Base-by-base conservation (phyloP, 1,139 yeast species). In the Suhomyces anneliseae region DNA sequence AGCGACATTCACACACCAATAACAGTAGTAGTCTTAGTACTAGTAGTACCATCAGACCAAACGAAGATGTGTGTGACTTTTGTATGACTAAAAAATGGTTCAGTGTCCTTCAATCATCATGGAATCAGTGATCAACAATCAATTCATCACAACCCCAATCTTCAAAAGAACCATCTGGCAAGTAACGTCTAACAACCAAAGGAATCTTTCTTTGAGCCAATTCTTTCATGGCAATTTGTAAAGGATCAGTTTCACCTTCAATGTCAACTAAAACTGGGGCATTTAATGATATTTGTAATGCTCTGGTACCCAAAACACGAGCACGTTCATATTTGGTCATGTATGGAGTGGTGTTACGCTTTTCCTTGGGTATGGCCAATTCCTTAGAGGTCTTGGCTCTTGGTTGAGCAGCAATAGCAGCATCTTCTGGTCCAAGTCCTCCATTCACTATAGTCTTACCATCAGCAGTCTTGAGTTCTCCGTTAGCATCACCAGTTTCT, bases 141-240 rank as follows among this genome's bases (percentile, higher is more conserved):
- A 93, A 80, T 72, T 93, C 99, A 68, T 93, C 98, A 63, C 97
- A 95, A 42, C 97, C 96, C 99, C 99, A 93, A 67, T 93, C 99
- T 70, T 93, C 99, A 61, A 83, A 93, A 42, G 95, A 84, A 7
- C 98, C 97, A 66, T 95, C 99, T 1, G 99, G 99, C 60, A 93
- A 78, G 65, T 90, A 95, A 69, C 99, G 81, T 78, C 99, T 83
- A 46, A 93, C 89, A 41, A 95, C 96, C 62, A 93, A 77, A 2
- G 99, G 99, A 48, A 95, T 90, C 68, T 92, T 93, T 69, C 90
- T 86, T 67, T 93, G 98, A 1, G 96, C 82, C 56, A 93, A 79
- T 68, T 93, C 99, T 69, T 95, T 93, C 90, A 90, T 87, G 51
- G 99, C 97, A 52, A 93, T 93, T 68, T 92, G 97, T 62, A 93